These are phyloP conservation scores for Capsicum pubescens DNA, from an alignment of 257 asterid genomes.

Conservation along the genomic window DNA sequence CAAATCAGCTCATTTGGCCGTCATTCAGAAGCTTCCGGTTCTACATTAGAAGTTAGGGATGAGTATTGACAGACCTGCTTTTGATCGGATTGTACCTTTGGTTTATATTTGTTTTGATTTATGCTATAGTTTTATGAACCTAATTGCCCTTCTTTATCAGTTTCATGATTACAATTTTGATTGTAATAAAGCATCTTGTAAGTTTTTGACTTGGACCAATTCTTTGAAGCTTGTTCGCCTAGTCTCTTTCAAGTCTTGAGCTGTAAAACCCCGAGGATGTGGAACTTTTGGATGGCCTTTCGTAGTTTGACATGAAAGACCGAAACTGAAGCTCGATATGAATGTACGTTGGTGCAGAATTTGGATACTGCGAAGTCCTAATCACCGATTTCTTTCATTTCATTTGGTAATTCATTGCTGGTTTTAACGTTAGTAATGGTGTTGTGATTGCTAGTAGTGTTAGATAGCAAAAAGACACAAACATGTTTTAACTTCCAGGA, in stretches of 20 bases:
- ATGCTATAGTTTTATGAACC: constrained; percentile 26
- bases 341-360: not conserved
- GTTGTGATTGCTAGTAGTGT: too few relatives aligned
- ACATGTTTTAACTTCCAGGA: not conserved
- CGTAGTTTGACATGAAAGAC: not conserved
- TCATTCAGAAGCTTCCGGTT: constrained; percentile 25
- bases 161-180: constrained; percentile 30
- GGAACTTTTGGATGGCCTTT: not conserved
- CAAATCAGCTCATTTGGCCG: not conserved
- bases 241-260: not conserved
- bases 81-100: constrained; percentile 32
- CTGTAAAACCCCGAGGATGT: not conserved
- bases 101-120: constrained; percentile 27
- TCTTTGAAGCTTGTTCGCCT: constrained; percentile 19
- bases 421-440: not conserved
- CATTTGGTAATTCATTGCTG: not conserved
- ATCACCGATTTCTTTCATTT: not conserved
- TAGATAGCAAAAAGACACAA: too few relatives aligned
- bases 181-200: constrained; percentile 33
- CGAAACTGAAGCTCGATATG: not conserved
- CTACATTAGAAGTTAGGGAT: constrained; percentile 24
- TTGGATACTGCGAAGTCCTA: not conserved
- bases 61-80: constrained; percentile 25
- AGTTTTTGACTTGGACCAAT: constrained; percentile 27
- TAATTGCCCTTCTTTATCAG: not conserved